Evolutionary conservation across 148 eudicot genomes (phyloP), one percentile per base, ranked within the genome.

Genomic region (Fagopyrum homotropicum): DNA sequence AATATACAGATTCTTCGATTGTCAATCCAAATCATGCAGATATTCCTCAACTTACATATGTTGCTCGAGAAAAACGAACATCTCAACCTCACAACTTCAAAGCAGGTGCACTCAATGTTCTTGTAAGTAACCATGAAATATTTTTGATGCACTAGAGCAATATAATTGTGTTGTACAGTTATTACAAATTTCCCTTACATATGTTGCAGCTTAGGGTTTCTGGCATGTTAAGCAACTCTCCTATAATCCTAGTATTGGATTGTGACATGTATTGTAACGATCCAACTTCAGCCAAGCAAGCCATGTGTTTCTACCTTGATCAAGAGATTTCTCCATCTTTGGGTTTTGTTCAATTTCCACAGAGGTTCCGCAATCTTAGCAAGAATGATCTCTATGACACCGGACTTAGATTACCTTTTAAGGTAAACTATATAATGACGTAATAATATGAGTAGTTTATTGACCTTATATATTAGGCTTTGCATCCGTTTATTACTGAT

Each of bases 261-360:
- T 92, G 97, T 26, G 97, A 92, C 72, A 89, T 92, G 94, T 88
- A 86, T 69, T 85, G 85, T 79, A 88, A 85, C 44, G 88, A 92
- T 70, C 76, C 94, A 4, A 57, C 78, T 40, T 92, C 93, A 5
- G 94, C 92, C 17, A 80, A 84, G 5, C 90, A 92, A 80, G 89
- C 90, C 14, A 88, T 92, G 97, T 92, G 97, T 71, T 92, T 92
- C 69, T 85, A 81, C 73, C 89, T 89, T 19, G 97, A 92, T 43
- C 75, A 82, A 0, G 73, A 72, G 9, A 45, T 85, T 1, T 83
- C 97, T 59, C 75, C 81, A 2, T 75, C 87, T 0, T 79, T 92
- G n/a, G 88, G 81, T 7, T 88, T 83, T 56, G 87, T 92, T 54
- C 92, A 89, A 54, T 92, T 76, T 69, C 97, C 97, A 9, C 94